phyloP scores from a whole-genome alignment of 805 yeast genomes.

The Starmerella floricola region DNA sequence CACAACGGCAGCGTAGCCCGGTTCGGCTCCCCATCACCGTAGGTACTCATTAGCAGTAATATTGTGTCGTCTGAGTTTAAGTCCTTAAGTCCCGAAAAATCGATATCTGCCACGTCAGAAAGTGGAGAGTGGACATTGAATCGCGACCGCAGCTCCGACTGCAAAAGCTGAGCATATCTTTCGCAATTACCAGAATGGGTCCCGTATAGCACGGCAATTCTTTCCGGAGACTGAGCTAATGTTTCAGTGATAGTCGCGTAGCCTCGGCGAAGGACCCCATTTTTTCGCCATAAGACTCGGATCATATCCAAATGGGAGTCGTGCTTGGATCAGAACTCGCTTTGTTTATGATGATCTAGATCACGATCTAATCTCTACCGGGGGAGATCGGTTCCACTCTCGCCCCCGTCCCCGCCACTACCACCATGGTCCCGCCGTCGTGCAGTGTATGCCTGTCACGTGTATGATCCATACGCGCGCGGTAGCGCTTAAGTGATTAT shows the following conservation, averaged over 20 bases:
- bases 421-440: background rate
- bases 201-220: conserved; percentile 52
- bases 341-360: too few species aligned
- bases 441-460: background rate
- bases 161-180: conserved; percentile 66
- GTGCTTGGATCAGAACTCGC: too few species aligned
- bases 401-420: too few species aligned
- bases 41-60: conserved; percentile 61
- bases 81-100: conserved; percentile 50
- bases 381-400: too few species aligned
- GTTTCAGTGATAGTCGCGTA: background rate
- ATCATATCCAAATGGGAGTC: too few species aligned
- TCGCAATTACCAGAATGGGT: conserved; percentile 89
- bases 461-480: background rate
- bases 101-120: conserved; percentile 61
- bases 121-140: conserved; percentile 57
- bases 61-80: conserved; percentile 39
- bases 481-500: background rate
- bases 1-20: conserved; percentile 44
- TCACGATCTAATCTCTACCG: too few species aligned
- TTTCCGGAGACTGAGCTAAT: background rate
- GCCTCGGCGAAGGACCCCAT: background rate
- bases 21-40: conserved; percentile 86
- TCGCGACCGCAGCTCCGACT: conserved; percentile 61
- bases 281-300: too few species aligned